Evolutionary conservation across 352 stramenopile genomes (phyloP).

Genomic region (Phytophthora vignae): DNA sequence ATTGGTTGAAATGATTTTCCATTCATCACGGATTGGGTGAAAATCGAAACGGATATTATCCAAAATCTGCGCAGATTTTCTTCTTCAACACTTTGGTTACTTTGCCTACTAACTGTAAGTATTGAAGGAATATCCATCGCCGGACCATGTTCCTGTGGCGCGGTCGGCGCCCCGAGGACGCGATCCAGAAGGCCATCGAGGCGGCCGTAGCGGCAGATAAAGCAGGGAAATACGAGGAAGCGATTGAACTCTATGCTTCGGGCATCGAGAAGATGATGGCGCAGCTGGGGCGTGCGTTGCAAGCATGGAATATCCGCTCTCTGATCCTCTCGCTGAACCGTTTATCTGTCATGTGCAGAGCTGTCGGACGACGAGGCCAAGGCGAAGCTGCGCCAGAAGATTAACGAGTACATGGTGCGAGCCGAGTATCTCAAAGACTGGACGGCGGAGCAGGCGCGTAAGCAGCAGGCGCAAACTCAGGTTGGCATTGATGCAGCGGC

Average conservation of each 20-base stretch:
- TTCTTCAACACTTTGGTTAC: too few relatives aligned
- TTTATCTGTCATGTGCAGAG: slow-evolving; percentile 35
- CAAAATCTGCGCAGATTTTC: background rate
- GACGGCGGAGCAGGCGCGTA: slow-evolving; percentile 29
- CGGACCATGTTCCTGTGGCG: slow-evolving; percentile 60
- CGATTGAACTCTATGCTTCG: slow-evolving; percentile 75
- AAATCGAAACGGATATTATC: slow-evolving; percentile 5
- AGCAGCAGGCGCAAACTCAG: slow-evolving; percentile 26
- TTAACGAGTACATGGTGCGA: slow-evolving; percentile 83
- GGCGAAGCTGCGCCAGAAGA: slow-evolving; percentile 52
- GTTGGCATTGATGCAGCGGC: slow-evolving; percentile 3
- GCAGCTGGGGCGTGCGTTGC: slow-evolving; percentile 62
- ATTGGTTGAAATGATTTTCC: slow-evolving; percentile 29
- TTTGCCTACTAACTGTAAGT: too few relatives aligned
- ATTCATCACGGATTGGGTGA: background rate
- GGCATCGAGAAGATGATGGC: slow-evolving; percentile 83
- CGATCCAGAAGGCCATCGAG: slow-evolving; percentile 60
- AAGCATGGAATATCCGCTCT: background rate
- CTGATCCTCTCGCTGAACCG: background rate
- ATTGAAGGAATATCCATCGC: too few relatives aligned
- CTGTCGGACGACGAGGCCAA: slow-evolving; percentile 43
- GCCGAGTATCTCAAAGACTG: slow-evolving; percentile 75
- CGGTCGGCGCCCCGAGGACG: slow-evolving; percentile 41
- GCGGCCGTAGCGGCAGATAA: slow-evolving; percentile 66
- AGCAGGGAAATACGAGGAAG: slow-evolving; percentile 46